Conservation (phyloP, 768 basidiomycete species). For the Neoboletus subvelutipes region DNA sequence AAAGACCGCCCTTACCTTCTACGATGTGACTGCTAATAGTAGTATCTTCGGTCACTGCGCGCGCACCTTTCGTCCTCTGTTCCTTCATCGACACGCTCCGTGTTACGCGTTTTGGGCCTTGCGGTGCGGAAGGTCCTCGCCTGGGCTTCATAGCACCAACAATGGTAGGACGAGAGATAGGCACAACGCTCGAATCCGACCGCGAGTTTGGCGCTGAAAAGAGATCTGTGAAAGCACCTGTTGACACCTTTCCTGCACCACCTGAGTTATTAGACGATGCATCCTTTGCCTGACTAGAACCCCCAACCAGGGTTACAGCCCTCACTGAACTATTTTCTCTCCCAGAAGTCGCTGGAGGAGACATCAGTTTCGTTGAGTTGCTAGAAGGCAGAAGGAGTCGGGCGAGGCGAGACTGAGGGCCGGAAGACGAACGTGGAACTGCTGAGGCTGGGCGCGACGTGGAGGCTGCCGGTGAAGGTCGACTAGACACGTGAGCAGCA, state of each 20-base stretch:
- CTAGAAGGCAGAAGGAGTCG: neutral
- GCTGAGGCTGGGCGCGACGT: neutral
- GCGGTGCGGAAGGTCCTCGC: slow-evolving; percentile 11
- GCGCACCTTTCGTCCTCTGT: slow-evolving; percentile 5
- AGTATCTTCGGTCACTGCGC: neutral
- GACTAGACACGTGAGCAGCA: neutral
- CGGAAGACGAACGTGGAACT: neutral
- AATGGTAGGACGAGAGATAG: neutral
- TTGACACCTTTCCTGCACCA: neutral
- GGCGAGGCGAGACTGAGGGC: slow-evolving; percentile 4
- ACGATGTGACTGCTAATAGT: slow-evolving; percentile 16
- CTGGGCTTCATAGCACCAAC: slow-evolving; percentile 18
- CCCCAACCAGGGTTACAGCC: neutral
- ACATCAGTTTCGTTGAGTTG: slow-evolving; percentile 1
- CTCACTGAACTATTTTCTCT: neutral
- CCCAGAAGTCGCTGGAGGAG: neutral
- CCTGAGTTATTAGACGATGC: neutral
- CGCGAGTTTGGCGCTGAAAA: neutral
- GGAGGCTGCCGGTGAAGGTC: neutral
- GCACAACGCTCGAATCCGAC: neutral
- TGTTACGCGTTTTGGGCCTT: slow-evolving; percentile 24
- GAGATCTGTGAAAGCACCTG: neutral
- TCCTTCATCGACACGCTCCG: slow-evolving; percentile 31
- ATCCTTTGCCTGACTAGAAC: neutral
- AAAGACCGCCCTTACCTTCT: slow-evolving; percentile 3